Conservation (phyloP, 441 rosid species). For the Dalechampia spathulata region DNA sequence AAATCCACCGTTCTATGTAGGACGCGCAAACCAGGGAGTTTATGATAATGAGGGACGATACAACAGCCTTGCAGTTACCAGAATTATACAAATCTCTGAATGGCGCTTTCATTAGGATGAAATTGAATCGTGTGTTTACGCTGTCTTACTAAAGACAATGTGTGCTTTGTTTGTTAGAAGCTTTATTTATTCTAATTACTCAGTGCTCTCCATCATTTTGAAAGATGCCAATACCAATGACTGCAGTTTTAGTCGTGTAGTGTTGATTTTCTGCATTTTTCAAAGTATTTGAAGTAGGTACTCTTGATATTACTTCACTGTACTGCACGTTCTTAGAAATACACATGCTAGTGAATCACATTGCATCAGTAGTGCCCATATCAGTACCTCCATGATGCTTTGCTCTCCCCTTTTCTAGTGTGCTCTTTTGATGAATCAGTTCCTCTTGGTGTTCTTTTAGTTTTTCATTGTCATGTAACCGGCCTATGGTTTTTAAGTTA, state of each 20-base stretch:
- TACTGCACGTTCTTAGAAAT: not conserved
- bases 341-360: not conserved
- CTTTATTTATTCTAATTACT: slow-evolving; percentile 11
- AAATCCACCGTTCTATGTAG: slow-evolving; percentile 40
- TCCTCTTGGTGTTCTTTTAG: too few relatives aligned
- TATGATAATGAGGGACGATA: slow-evolving; percentile 26
- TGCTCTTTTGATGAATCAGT: too few relatives aligned
- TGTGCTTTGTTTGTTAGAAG: slow-evolving; percentile 19
- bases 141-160: slow-evolving; percentile 16
- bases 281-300: slow-evolving; percentile 5
- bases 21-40: slow-evolving; percentile 28
- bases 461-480: too few relatives aligned
- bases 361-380: too few relatives aligned
- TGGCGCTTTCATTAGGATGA: slow-evolving; percentile 19
- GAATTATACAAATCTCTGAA: slow-evolving; percentile 21
- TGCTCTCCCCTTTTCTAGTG: too few relatives aligned
- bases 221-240: slow-evolving; percentile 4
- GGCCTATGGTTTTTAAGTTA: too few relatives aligned
- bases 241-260: slow-evolving; percentile 6
- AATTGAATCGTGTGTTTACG: slow-evolving; percentile 16
- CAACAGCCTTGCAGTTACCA: slow-evolving; percentile 23
- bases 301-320: not conserved
- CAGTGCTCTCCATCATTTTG: not conserved
- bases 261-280: not conserved
- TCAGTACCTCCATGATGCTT: too few relatives aligned